Evolutionary conservation across 2,329 filamentous ascomycete genomes (phyloP), one percentile per base, ranked within the genome.

Genomic region (Cercospora sp.): DNA sequence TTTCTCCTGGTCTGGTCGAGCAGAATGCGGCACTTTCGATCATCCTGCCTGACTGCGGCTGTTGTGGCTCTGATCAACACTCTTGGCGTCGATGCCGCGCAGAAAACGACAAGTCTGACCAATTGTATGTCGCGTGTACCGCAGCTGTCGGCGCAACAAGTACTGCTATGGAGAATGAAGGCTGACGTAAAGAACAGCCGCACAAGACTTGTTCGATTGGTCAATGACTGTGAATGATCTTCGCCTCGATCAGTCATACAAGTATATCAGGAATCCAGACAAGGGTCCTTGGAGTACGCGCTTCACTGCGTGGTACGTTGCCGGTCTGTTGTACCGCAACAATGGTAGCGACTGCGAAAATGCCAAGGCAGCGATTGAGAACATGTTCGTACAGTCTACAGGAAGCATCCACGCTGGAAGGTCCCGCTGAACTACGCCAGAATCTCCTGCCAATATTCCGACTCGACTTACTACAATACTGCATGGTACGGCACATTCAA

Each of bases 401-500:
- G 18, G 10, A 20, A 13, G 9, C 10, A 2, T 20, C 1, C 48
- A 5, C 10, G 18, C 5, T 13, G 23, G 23, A 5, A 13, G 6
- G 4, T 20, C 13, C 26, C 18, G 10, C 48, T 53, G 13, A 53
- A 20, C 0, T 9, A 12, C 48, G 23, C 13, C 48, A 53, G 48
- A 53, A 53, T 53, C 13, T 53, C 48, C 20, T 53, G 48, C 20
- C 48, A 53, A 53, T 53, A 53, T 9, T 26, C 48, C 6, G 48
- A 53, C 20, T 26, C 48, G 5, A 53, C 23, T 20, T 53, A 53
- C 48, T 53, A 53, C 48, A 20, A 53, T 28, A 53, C 48, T 5
- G 48, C 48, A 53, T 53, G 48, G 48, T 53, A 53, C 13, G 48
- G 48, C 23, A 53, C 48, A 53, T 53, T 53, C 48, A 53, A 53